Conservation (phyloP, 2,329 filamentous ascomycete genomes). For the Parastagonospora nodorum region DNA sequence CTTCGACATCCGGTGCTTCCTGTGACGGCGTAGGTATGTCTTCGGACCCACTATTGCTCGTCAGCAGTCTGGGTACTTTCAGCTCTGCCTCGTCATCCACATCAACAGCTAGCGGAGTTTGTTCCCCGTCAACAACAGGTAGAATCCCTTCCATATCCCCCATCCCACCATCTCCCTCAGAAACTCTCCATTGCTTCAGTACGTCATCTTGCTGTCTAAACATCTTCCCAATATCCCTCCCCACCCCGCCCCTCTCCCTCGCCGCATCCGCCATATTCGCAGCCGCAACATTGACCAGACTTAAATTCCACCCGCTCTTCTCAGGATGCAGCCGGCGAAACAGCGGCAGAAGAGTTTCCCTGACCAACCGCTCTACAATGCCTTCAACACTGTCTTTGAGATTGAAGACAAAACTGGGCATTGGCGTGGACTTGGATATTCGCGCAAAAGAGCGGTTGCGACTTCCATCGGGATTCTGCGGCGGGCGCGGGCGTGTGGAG, state of each 20-base stretch:
- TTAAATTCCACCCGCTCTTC: conserved; percentile 75
- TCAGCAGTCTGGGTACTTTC: not conserved
- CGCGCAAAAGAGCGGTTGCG: conserved; percentile 67
- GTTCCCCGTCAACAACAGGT: not conserved
- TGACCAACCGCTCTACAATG: conserved; percentile 70
- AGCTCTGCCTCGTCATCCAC: not conserved
- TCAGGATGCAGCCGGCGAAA: conserved; percentile 76
- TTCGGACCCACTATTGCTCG: conserved; percentile 34
- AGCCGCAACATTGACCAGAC: conserved; percentile 83
- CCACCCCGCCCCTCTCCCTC: conserved; percentile 54
- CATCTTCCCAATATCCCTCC: conserved; percentile 81
- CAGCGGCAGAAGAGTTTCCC: conserved; percentile 70
- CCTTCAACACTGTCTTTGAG: conserved; percentile 62
- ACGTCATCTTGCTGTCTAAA: conserved; percentile 75
- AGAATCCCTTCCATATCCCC: conserved; percentile 20
- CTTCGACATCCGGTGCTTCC: conserved; percentile 15
- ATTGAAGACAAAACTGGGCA: conserved; percentile 76
- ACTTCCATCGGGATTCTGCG: conserved; percentile 58
- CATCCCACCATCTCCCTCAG: conserved; percentile 46
- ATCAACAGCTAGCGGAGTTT: no score
- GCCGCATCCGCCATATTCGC: conserved; percentile 73
- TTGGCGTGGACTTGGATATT: conserved; percentile 73
- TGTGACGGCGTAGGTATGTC: conserved; percentile 36
- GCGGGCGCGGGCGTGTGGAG: conserved; percentile 69
- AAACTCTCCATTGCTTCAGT: conserved; percentile 69